phyloP scores from a whole-genome alignment of 768 basidiomycete genomes.

The Amanita phalloides region DNA sequence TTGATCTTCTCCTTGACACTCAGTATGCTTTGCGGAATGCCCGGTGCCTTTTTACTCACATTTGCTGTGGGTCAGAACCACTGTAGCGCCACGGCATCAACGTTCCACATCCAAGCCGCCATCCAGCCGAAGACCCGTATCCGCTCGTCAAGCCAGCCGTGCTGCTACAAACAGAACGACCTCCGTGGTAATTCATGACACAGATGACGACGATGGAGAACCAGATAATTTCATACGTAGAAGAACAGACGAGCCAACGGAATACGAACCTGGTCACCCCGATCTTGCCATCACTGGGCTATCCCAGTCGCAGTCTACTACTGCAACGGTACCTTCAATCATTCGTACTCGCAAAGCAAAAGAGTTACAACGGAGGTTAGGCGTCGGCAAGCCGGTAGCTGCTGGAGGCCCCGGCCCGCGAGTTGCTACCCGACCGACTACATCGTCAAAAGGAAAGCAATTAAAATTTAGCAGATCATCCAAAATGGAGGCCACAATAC shows the following conservation, averaged over 20 bases:
- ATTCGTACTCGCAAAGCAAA: constrained; percentile 58
- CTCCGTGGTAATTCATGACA: constrained; percentile 38
- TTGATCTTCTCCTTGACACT: constrained; percentile 59
- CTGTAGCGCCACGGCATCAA: constrained; percentile 13
- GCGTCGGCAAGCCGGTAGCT: constrained; percentile 57
- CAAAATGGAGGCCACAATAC: constrained; percentile 46
- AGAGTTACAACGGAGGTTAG: constrained; percentile 58
- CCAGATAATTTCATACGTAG: constrained; percentile 10
- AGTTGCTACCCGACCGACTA: constrained; percentile 48
- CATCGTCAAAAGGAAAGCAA: constrained; percentile 37
- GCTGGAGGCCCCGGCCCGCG: constrained; percentile 63
- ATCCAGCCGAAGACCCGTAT: constrained; percentile 22
- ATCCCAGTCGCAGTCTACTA: constrained; percentile 10
- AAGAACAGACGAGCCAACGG: background rate
- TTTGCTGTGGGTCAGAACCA: constrained; percentile 13
- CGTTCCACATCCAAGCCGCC: constrained; percentile 8
- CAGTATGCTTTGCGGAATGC: constrained; percentile 22
- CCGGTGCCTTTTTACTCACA: background rate
- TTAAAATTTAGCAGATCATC: constrained; percentile 38
- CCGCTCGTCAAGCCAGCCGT: constrained; percentile 23
- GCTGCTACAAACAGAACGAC: constrained; percentile 28
- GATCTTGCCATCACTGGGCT: constrained; percentile 2
- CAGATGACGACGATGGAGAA: constrained; percentile 29
- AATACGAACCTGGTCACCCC: background rate
- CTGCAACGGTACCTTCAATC: constrained; percentile 17